Percentiles rank a stretch among this genome's conserved stretches.
phyloP scores from a whole-genome alignment of 306 rosid genomes.

The Hippophae gyantsensis region DNA sequence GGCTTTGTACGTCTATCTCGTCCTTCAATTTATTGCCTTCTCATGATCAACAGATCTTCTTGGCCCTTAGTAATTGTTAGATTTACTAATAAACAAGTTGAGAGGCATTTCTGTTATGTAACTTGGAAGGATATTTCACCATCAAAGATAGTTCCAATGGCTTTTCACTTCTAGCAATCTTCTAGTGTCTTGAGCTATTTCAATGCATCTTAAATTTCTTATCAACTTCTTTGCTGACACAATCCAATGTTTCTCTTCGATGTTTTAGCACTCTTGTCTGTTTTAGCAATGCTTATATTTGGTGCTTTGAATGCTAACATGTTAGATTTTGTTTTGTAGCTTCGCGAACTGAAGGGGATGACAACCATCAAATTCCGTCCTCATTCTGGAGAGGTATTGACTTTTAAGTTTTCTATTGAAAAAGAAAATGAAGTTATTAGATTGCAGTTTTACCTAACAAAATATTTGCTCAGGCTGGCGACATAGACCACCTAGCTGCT shows the following conservation, averaged over 20 bases:
- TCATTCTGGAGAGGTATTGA: conserved; percentile 88
- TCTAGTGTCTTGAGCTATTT: too few relatives aligned
- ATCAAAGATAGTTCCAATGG: too few relatives aligned
- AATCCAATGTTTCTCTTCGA: too few relatives aligned
- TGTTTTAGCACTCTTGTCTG: not conserved
- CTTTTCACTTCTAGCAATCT: too few relatives aligned
- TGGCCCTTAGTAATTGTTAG: too few relatives aligned
- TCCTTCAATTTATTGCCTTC: not conserved
- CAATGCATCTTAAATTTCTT: too few relatives aligned
- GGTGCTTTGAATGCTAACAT: conserved; percentile 13
- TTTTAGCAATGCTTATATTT: conserved; percentile 4
- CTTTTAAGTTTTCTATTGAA: conserved; percentile 4
- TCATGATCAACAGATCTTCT: not conserved
- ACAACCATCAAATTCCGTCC: conserved; percentile 95
- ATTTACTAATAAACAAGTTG: too few relatives aligned
- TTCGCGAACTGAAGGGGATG: conserved; percentile 97
- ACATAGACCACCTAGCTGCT: conserved; percentile 97
- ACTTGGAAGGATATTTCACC: too few relatives aligned
- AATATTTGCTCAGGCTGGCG: conserved; percentile 66
- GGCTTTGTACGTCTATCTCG: not conserved
- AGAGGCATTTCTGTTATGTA: too few relatives aligned
- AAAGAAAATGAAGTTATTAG: conserved; percentile 5
- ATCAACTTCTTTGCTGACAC: too few relatives aligned
- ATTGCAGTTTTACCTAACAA: conserved; percentile 17
- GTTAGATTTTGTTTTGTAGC: conserved; percentile 45